Evolutionary conservation across 2,329 filamentous ascomycete species (phyloP), one percentile per base, ranked within the genome.

Genomic region (Dendryphion nanum): DNA sequence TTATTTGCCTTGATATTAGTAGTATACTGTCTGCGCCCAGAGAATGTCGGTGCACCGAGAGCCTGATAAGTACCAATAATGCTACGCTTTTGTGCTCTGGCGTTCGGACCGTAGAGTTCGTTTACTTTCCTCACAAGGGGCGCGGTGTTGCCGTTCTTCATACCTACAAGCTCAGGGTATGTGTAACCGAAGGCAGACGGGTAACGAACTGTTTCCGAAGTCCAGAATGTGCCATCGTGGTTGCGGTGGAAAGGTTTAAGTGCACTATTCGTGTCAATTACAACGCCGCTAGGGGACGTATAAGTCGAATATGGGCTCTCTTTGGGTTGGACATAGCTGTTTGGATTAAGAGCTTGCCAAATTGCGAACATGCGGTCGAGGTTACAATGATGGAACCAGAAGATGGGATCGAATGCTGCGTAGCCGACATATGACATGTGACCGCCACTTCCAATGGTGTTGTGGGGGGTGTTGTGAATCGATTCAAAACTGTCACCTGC

Each of bases 331-430:
- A 89, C 76, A 68, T 82, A 91, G 18, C 77, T 77, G 15, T 79
- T 69, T 0, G 84, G 85, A 47, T 93, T 77, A 8, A 93, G 63
- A 1, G 75, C 71, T 67, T 93, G 86, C 86, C 86, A 93, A 44
- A 94, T 76, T 20, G 86, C 79, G 45, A 89, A 79, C 18, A 86
- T 64, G 3, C 88, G 79, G 55, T 94, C 88, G 6, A 89, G 77
- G 63, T 86, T 89, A 48, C 62, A 49, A 53, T 91, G 87, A 53
- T 91, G 86, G 6, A 91, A 67, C 66, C 84, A 86, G 64, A 91
- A 90, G 10, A 87, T 69, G 0, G 87, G 87, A 56, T 94, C 88
- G 57, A 88, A 94, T 0, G 84, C 78, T 2, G 86, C 85, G 50
- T 85, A 84, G 82, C 79, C 61, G 79, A 85, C 29, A 76, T 79